Evolutionary conservation across 1,284 basidiomycete genomes (phyloP).

Genomic region (Porogramme epimiltina): DNA sequence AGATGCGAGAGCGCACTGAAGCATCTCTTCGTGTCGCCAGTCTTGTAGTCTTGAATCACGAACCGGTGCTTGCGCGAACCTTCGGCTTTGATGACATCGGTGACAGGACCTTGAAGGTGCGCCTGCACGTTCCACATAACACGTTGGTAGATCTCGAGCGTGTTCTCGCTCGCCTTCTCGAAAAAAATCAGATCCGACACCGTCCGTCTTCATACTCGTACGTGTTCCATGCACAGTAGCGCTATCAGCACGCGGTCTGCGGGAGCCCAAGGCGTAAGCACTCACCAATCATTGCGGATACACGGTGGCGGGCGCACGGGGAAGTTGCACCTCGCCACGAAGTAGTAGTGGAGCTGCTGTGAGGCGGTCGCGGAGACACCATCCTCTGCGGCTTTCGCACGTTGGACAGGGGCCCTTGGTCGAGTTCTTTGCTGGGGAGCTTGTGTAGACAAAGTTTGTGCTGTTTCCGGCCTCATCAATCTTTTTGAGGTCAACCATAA

Average conservation of each 20-base stretch:
- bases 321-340: constrained; percentile 91
- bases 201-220: constrained; percentile 51
- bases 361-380: constrained; percentile 85
- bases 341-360: constrained; percentile 98
- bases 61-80: constrained; percentile 87
- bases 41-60: constrained; percentile 97
- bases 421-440: constrained; percentile 80
- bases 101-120: constrained; percentile 86
- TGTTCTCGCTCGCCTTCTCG: constrained; percentile 93
- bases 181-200: constrained; percentile 93
- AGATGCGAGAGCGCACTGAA: constrained; percentile 95
- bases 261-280: not conserved
- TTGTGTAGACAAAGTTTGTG: constrained; percentile 98
- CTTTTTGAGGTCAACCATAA: constrained; percentile 97
- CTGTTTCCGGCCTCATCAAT: constrained; percentile 78
- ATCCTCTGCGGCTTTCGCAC: constrained; percentile 86
- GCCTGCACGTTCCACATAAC: constrained; percentile 89
- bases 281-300: constrained; percentile 46
- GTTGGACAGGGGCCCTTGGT: constrained; percentile 84
- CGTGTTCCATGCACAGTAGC: not conserved
- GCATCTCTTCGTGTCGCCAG: constrained; percentile 84
- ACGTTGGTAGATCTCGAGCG: constrained; percentile 91
- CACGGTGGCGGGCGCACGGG: constrained; percentile 56
- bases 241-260: not conserved
- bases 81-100: constrained; percentile 96